A percentile compares a stretch with the other conserved stretches of the same genome.
Evolutionary conservation across 306 rosid species (phyloP).

Genomic region (Fagus crenata): DNA sequence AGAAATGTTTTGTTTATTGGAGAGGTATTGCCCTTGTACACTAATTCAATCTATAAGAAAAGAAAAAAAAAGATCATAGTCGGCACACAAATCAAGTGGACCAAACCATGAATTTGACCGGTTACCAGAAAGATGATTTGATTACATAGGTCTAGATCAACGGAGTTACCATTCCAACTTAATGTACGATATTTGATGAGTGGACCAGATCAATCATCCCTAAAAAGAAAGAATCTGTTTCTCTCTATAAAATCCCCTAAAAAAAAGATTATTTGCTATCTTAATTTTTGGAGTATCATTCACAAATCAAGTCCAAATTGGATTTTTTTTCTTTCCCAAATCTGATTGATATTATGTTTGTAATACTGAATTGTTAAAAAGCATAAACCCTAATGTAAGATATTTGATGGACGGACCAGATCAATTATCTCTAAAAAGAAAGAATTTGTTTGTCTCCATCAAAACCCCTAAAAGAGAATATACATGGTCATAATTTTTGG

Average conservation of each 20-base stretch:
- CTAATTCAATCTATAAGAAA: no score
- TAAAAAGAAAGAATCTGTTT: background rate
- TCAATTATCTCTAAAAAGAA: background rate
- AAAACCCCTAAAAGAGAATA: background rate
- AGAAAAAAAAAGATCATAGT: no score
- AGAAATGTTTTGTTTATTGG: no score
- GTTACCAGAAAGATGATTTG: background rate
- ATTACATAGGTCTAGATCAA: background rate
- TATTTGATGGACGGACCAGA: background rate
- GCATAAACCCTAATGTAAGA: no score
- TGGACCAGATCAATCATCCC: background rate
- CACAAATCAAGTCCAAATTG: background rate
- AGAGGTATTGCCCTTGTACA: no score
- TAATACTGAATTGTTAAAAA: no score
- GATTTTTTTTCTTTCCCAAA: background rate
- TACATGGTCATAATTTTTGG: background rate
- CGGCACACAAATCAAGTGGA: background rate
- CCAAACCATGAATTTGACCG: constrained; percentile 4
- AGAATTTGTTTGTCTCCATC: no score
- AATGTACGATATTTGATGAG: no score
- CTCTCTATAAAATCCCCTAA: background rate
- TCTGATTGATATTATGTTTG: no score
- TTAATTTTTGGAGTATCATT: background rate
- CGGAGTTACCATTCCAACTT: background rate
- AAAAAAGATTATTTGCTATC: background rate